Base-by-base conservation (phyloP, 768 basidiomycete species). In the Boletus speciosus region DNA sequence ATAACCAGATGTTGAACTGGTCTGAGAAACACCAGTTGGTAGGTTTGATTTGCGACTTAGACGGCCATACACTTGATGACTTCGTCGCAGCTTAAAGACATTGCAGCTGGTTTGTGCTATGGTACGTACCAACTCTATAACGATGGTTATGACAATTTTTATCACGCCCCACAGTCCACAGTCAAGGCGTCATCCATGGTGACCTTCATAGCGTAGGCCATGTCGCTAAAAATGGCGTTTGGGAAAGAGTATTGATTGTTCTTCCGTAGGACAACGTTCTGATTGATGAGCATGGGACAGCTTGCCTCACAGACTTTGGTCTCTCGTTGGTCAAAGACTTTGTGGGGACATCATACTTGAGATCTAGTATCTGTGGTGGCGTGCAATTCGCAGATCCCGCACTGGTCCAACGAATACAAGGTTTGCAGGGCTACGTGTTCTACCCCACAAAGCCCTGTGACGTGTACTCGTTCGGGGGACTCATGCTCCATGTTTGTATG, bases 221-320 rank as follows among this genome's bases (percentile, higher is more conserved):
- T 31, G 21, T 35, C 6, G 5, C 29, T 21, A 19, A 9, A 38
- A 31, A n/a, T 19, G 7, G 8, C 3, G 2, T 34, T 49, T 23
- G 2, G 27, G 6, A 39, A 39, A 1, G 12, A 35, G n/a, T 11
- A 34, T 34, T 52, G 35, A 51, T 9, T 19, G 16, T 38, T 40
- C 39, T 14, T 42, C 15, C 10, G n/a, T 32, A 68, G 68, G 66
- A 48, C 15, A 81, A 81, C 52, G 73, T 81, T 46, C 66, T 81
- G 25, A 70, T 81, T 14, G 71, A 73, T 8, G 69, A 66, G 6
- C 35, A 66, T 4, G 69, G 69, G 16, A 64, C 70, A 11, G 79
- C 79, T 12, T 76, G 75, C 45, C 66, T 81, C 7, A 73, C 78
- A 2, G 80, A 81, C 58, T 81, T 81, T 55, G 79, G 80, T 6